Base-by-base conservation (phyloP, 192 early-diverging fungal genomes). In the Backusella tarrabulga region DNA sequence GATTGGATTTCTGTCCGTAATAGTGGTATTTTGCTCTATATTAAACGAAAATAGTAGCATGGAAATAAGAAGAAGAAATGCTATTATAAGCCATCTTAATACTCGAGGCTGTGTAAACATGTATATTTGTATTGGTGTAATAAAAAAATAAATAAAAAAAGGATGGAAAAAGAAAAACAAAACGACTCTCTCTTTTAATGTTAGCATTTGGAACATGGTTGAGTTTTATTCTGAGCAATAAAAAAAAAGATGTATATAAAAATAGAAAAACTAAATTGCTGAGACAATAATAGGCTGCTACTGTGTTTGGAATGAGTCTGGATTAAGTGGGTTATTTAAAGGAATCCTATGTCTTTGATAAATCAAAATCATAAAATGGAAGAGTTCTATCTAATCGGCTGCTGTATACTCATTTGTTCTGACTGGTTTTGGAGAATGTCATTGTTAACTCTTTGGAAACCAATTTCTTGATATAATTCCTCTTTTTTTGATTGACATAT, bases 181-280 rank as follows among this genome's bases (percentile, higher is more conserved):
- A 9, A 12, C 46, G 6, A 50, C 17, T 14, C 46, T 50, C 19
- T 50, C 42, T 60, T 60, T 60, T 60, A 60, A 60, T 60, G 7
- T 21, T 9, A 12, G 23, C 54, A 26, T 60, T 60, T 60, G 23
- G 54, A 60, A 60, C 23, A 60, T 23, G 6, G 21, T 60, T 21
- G 54, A 60, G 54, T 60, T 60, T 60, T 60, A 60, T 60, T 60
- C 54, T 60, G 54, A 60, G 54, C n/a, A 60, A 50, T n/a, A 32
- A 32, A 32, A 32, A 32, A 42, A 50, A 50, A 50, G 21, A 1
- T 6, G 0, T 50, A 32, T 32, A 32, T 32, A 50, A 50, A 50
- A 50, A 50, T 50, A 50, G 56, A 26, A 60, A 60, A 60, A 60
- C 12, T 29, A 12, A 60, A 60, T 26, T 60, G 23, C 46, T 50